Evolutionary conservation across 257 asterid genomes (phyloP).

Genomic region (Primulina huaijiensis): DNA sequence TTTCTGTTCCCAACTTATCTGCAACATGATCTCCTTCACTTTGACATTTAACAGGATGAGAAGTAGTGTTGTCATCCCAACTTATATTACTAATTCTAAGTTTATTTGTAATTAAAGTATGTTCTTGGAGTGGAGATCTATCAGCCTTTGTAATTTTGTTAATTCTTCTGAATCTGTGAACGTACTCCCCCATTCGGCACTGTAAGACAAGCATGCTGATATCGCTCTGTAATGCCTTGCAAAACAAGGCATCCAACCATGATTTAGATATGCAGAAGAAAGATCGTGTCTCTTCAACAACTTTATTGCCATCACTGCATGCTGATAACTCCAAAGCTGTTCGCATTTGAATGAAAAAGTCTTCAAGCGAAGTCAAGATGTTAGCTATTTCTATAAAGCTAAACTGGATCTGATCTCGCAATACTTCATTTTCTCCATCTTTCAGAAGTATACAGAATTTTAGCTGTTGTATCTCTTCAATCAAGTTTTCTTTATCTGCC

Average conservation of each 20-base stretch:
- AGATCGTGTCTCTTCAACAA: conserved; percentile 44
- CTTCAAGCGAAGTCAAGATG: conserved; percentile 45
- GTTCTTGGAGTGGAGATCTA: conserved; percentile 32
- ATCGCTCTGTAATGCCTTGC: conserved; percentile 45
- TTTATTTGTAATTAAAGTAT: conserved; percentile 22
- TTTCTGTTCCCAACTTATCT: conserved; percentile 26
- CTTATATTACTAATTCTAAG: conserved; percentile 21
- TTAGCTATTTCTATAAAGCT: conserved; percentile 39
- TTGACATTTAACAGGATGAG: conserved; percentile 25
- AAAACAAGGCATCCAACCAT: conserved; percentile 44
- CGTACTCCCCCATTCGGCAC: conserved; percentile 41
- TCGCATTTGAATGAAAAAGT: conserved; percentile 51
- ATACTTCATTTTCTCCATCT: conserved; percentile 37
- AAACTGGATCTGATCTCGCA: conserved; percentile 35
- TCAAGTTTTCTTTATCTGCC: conserved; percentile 47
- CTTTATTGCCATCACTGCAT: conserved; percentile 39
- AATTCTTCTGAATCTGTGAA: conserved; percentile 28
- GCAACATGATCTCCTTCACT: conserved; percentile 29
- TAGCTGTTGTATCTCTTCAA: conserved; percentile 47
- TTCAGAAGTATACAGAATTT: conserved; percentile 33
- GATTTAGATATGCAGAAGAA: conserved; percentile 45
- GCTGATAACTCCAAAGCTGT: conserved; percentile 41
- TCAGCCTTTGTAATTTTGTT: conserved; percentile 23
- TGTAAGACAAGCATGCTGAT: conserved; percentile 43
- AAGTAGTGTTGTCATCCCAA: conserved; percentile 23